Evolutionary conservation across 2,329 filamentous ascomycete genomes (phyloP).

Genomic region (Colletotrichum godetiae): DNA sequence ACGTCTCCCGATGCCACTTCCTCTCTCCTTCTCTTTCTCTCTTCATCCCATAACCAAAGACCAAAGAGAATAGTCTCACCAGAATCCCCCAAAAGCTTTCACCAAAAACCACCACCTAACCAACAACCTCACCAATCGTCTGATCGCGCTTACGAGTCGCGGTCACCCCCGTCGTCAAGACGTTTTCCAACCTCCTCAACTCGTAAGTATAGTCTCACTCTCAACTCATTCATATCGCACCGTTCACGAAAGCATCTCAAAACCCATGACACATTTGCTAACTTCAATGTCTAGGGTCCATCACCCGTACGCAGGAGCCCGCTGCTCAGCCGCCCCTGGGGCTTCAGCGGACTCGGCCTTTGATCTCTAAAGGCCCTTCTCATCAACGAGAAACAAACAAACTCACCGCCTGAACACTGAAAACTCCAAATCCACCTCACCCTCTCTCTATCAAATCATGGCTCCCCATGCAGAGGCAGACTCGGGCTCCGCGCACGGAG

Average conservation of each 20-base stretch:
- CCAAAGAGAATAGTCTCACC: slow-evolving; percentile 6
- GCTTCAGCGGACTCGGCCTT: slow-evolving; percentile 77
- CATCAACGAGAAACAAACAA: slow-evolving; percentile 62
- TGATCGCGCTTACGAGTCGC: slow-evolving; percentile 69
- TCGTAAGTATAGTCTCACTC: slow-evolving; percentile 71
- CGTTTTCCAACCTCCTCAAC: slow-evolving; percentile 98
- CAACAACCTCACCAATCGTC: slow-evolving; percentile 34
- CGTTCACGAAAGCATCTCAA: slow-evolving; percentile 1
- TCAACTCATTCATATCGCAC: neutral
- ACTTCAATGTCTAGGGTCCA: slow-evolving; percentile 72
- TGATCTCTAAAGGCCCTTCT: slow-evolving; percentile 43
- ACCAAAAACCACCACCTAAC: neutral
- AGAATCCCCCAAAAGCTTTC: neutral
- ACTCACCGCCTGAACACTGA: slow-evolving; percentile 38
- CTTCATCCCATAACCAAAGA: neutral
- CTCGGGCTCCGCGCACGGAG: slow-evolving; percentile 69
- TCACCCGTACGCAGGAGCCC: slow-evolving; percentile 96
- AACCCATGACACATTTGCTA: slow-evolving; percentile 37
- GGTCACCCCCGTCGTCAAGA: slow-evolving; percentile 80
- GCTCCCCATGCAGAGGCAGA: slow-evolving; percentile 86
- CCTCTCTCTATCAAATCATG: slow-evolving; percentile 66
- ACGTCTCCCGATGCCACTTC: neutral
- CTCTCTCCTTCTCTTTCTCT: slow-evolving; percentile 2
- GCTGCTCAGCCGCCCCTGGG: slow-evolving; percentile 90
- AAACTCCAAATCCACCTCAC: neutral